These are phyloP conservation scores for Orbilia brochopaga DNA, from an alignment of 2,329 filamentous ascomycete genomes.

Conservation along the genomic window DNA sequence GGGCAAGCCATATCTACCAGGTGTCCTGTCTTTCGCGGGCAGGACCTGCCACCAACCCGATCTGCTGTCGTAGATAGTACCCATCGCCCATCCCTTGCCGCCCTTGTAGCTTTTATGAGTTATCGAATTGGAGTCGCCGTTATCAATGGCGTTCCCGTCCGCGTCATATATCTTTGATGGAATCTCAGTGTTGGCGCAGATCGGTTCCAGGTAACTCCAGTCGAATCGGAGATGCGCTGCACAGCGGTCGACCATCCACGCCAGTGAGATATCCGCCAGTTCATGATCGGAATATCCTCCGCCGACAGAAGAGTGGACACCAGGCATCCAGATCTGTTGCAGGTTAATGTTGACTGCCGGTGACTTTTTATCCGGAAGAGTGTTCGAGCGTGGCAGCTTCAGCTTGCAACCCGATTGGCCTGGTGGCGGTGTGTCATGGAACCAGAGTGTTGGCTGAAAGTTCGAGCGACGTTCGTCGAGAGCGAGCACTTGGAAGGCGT, in stretches of 20 bases:
- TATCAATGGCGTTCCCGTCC: slow-evolving; percentile 28
- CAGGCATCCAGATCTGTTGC: slow-evolving; percentile 46
- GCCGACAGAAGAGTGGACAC: slow-evolving; percentile 60
- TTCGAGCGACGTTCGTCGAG: slow-evolving; percentile 62
- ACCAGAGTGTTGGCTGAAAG: slow-evolving; percentile 43
- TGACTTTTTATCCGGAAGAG: slow-evolving; percentile 23
- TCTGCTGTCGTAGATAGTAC: slow-evolving; percentile 57
- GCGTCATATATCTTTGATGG: slow-evolving; percentile 31
- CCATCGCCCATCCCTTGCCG: slow-evolving; percentile 56
- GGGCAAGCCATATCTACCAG: slow-evolving; percentile 54
- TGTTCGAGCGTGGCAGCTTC: slow-evolving; percentile 52
- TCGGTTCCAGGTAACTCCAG: slow-evolving; percentile 56
- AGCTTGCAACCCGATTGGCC: slow-evolving; percentile 52
- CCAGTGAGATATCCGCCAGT: slow-evolving; percentile 61
- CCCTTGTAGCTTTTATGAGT: slow-evolving; percentile 23
- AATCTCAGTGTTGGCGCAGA: slow-evolving; percentile 39
- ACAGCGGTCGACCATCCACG: slow-evolving; percentile 63
- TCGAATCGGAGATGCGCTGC: slow-evolving; percentile 57
- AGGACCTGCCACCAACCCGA: slow-evolving; percentile 51
- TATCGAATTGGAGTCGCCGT: slow-evolving; percentile 19
- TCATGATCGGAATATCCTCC: slow-evolving; percentile 62
- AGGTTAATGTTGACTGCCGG: slow-evolving; percentile 47
- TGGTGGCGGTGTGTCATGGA: slow-evolving; percentile 21
- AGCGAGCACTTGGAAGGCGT: slow-evolving; percentile 66
- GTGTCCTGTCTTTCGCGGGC: slow-evolving; percentile 53